A percentile compares a stretch with the other conserved stretches of the same genome.
These are phyloP conservation scores for Chlorella sp. DNA, from an alignment of 139 green algal genomes.

Conservation along the genomic window DNA sequence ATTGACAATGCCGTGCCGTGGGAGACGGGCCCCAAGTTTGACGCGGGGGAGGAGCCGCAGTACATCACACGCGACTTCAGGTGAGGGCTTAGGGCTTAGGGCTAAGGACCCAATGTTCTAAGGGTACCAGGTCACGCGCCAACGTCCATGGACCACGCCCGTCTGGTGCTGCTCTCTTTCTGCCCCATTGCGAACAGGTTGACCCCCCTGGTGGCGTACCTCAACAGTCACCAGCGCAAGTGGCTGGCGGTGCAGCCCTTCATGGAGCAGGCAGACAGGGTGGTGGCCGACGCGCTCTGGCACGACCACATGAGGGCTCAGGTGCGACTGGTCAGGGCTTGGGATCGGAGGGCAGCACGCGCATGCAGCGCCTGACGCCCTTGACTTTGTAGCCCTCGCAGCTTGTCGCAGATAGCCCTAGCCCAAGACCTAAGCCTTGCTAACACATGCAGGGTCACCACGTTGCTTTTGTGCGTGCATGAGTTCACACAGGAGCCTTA, in stretches of 20 bases:
- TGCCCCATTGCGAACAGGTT: not conserved
- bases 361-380: too few species aligned
- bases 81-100: not conserved
- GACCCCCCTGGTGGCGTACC: slow-evolving; percentile 2
- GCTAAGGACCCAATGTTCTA: not conserved
- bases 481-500: not conserved
- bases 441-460: not conserved
- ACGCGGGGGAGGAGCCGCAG: slow-evolving; percentile 4
- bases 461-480: not conserved
- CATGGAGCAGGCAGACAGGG: slow-evolving; percentile 5
- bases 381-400: too few species aligned
- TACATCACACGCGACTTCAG: slow-evolving; percentile 14
- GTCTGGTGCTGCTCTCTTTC: too few species aligned
- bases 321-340: too few species aligned
- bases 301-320: slow-evolving; percentile 1
- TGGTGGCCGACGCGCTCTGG: slow-evolving; percentile 6
- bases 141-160: too few species aligned
- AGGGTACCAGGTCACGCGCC: too few species aligned
- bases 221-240: slow-evolving; percentile 6
- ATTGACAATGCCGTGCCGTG: slow-evolving; percentile 10
- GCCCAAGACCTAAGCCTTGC: too few species aligned
- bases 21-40: slow-evolving; percentile 8
- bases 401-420: too few species aligned
- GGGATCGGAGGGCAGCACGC: too few species aligned
- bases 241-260: slow-evolving; percentile 5